Evolutionary conservation across 208 protist genomes (phyloP), one percentile per base, ranked within the genome.

Genomic region (Wallacemonas rigidus): DNA sequence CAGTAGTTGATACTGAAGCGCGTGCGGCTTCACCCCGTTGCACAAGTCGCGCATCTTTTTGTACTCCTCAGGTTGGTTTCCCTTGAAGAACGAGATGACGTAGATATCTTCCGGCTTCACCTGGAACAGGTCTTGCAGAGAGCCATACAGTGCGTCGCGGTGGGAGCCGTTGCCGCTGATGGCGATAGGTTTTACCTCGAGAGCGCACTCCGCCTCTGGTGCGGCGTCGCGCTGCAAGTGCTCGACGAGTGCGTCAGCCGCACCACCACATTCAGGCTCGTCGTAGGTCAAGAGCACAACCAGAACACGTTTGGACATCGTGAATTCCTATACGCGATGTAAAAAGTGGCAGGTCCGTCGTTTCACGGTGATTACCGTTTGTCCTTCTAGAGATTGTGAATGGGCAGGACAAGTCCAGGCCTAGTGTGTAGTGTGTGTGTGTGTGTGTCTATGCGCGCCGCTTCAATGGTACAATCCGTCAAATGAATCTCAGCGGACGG

Each of bases 221-320:
- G 78, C 81, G 1, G 81, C 76, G 36, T 94, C 89, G 41, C 88
- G 82, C 72, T 94, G 83, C 12, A 96, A 68, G 74, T 94, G 88
- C 5, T 90, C 87, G 12, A 92, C 85, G 38, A 96, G 73, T 1
- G 91, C 91, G 43, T 96, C 91, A 7, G 89, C 89, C 2, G 89
- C 91, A 12, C 91, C 91, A 26, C 91, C 91, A 76, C 91, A 96
- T 71, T 94, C 85, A 1, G 89, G 89, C 65, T 96, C 91, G 69
- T 96, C 91, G 67, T 96, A 96, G 3, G 91, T 92, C n/a, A 96
- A 65, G 12, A 96, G 69, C 7, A 96, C 83, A 11, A 81, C 77
- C 9, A 96, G 64, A 15, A 85, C 56, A 1, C 87, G 84, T 9
- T 50, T 60, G 38, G 71, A 76, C 26, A 47, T 51, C 0, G 6